Evolutionary conservation across 441 rosid genomes (phyloP), one percentile per base, ranked within the genome.

Genomic region (Erodium moschatum): DNA sequence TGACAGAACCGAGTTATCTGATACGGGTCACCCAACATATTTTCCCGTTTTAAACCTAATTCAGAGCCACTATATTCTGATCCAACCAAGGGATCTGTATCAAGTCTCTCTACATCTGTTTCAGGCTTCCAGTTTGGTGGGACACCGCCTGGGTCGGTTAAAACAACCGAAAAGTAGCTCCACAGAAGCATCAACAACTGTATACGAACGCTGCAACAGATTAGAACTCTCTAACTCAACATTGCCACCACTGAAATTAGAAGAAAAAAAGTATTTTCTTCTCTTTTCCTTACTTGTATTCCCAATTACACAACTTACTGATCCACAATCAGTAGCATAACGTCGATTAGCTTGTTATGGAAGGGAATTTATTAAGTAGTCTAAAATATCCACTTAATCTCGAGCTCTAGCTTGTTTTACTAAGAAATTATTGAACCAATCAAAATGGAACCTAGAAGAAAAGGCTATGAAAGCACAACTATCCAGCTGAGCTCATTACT

Each of bases 111-210:
- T 81, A 83, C 94, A 66, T 89, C 97, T 62, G 62, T 33, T n/a
- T 65, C 52, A 19, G 91, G 89, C 74, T 73, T 80, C 96, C 96
- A 91, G 69, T 83, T 85, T 1, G 81, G 83, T 3, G 94, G 96
- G 58, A 89, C 92, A 64, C 85, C 83, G 42, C 97, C 97, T 0
- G 97, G 94, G 79, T 91, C 92, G 11, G 94, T 84, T 65, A 82
- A 64, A 42, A 89, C 84, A 66, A 88, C 88, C 18, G 92, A 68
- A 78, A 85, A 86, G 78, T 91, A 91, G 77, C 96, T 84, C 97
- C 96, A 89, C 12, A 89, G 66, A 20, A 89, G 80, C 91, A 91
- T 87, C 72, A 52, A 85, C 80, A 89, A 75, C 97, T 91, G 72
- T 82, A 80, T 29, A 69, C 21, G 7, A 69, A 1, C 31, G 6